Base-by-base conservation (phyloP, 2,329 filamentous ascomycete species). In the Paradendryphiella salina region DNA sequence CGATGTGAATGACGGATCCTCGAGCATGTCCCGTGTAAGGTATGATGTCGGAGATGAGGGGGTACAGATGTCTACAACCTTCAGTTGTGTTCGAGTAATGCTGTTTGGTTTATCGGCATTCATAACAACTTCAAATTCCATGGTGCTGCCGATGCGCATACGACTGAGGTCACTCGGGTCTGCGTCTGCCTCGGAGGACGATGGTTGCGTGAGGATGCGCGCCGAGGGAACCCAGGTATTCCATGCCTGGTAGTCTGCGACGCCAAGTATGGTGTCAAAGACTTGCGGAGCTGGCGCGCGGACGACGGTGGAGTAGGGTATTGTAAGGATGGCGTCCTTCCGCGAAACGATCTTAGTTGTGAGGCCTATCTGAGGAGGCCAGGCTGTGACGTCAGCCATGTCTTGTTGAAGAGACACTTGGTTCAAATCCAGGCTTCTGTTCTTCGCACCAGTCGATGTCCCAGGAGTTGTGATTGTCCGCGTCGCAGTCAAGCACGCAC, bases 41-140 rank as follows among this genome's bases (percentile, higher is more conserved):
- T 63, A 63, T 4, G 50, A 50, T 1, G 56, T 56, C 1, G 55
- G 56, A 3, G 51, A 28, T 5, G 38, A 46, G 5, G 61, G 61
- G 2, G 59, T 63, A 23, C 56, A 52, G 4, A 64, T 50, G 21
- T 64, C 61, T 20, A 46, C 51, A n/a, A 64, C 54, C 14, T 54
- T 52, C 10, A 64, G 54, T 9, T 43, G 47, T 0, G 61, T 58
- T 6, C 35, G 41, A 3, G 48, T 54, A 41, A 61, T 18, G 4
- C 28, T 20, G 31, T 50, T 17, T 11, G 60, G 29, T 20, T 47
- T 56, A 1, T 42, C 21, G 5, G 54, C 31, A 5, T 60, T 54
- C 60, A 64, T 64, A 3, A 63, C 42, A 21, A 60, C 61, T 7
- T 50, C 29, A 45, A 63, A 62, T 1, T 51, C 50, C 51, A 64